Percentiles rank a stretch among this genome's conserved stretches.
Conservation (phyloP, 495 filamentous ascomycete genomes). For the Penicillium soppii region DNA sequence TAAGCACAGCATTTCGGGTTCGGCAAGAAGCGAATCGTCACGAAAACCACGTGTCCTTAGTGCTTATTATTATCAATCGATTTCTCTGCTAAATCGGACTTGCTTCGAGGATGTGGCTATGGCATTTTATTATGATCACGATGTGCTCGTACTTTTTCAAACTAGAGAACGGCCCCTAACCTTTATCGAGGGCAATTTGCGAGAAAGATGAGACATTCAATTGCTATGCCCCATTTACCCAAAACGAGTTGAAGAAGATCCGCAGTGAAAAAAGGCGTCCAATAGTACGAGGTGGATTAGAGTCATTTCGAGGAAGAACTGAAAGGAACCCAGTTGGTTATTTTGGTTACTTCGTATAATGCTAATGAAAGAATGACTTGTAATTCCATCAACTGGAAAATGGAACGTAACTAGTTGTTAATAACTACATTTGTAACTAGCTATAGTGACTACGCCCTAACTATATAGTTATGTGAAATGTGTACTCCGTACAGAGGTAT, state of each 20-base stretch:
- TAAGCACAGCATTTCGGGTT: not conserved
- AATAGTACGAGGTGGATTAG: not conserved
- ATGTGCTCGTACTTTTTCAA: not conserved
- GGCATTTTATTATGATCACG: not conserved
- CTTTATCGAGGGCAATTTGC: not conserved
- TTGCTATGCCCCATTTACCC: not conserved
- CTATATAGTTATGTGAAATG: no score
- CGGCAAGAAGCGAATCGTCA: constrained; percentile 1
- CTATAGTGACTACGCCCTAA: no score
- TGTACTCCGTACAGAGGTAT: no score
- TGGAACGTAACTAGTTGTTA: no score
- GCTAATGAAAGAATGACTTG: not conserved
- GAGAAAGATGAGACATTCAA: not conserved
- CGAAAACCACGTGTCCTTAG: constrained; percentile 4
- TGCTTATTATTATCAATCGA: not conserved
- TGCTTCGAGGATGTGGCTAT: not conserved
- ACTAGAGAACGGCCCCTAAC: not conserved
- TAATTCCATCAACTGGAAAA: no score
- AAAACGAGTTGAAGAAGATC: constrained; percentile 6
- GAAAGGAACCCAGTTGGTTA: not conserved
- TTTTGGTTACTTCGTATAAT: not conserved
- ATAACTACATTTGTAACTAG: no score
- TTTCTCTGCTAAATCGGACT: not conserved
- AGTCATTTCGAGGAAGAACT: not conserved
- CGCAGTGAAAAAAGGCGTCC: not conserved